Percentiles rank a stretch among this genome's conserved stretches.
Conservation (phyloP, 495 filamentous ascomycete genomes). For the Coniosporium apollinis region DNA sequence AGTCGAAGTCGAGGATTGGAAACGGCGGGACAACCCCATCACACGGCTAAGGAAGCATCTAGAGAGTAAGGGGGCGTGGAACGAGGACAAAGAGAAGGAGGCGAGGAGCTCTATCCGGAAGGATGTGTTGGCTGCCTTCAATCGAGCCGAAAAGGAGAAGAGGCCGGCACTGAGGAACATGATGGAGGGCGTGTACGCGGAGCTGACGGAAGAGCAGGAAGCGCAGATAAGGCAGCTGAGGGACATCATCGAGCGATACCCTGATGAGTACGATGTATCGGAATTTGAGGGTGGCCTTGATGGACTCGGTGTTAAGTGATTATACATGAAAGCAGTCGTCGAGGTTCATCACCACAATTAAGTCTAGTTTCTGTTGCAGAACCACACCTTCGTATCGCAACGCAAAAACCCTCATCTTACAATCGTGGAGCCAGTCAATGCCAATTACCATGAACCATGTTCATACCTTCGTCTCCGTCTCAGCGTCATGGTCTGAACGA, state of each 20-base stretch:
- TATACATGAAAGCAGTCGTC: too few relatives aligned
- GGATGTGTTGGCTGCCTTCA: constrained; percentile 64
- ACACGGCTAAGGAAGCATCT: constrained; percentile 84
- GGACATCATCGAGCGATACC: constrained; percentile 66
- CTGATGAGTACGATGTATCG: constrained; percentile 76
- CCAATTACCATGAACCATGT: too few relatives aligned
- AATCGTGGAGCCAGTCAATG: too few relatives aligned
- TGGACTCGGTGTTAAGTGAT: too few relatives aligned
- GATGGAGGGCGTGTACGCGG: constrained; percentile 79
- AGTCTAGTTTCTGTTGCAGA: too few relatives aligned
- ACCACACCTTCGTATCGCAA: too few relatives aligned
- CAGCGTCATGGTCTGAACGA: too few relatives aligned
- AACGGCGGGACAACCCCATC: constrained; percentile 86
- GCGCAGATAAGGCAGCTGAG: constrained; percentile 66
- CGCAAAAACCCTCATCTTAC: too few relatives aligned
- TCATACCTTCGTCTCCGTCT: too few relatives aligned
- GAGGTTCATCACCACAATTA: too few relatives aligned
- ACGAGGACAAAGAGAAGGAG: constrained; percentile 66
- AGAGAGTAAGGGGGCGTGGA: constrained; percentile 64
- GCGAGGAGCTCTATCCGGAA: constrained; percentile 47
- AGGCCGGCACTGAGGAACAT: constrained; percentile 62
- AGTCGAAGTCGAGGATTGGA: constrained; percentile 97
- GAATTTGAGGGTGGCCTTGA: constrained; percentile 63
- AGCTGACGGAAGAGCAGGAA: constrained; percentile 63
- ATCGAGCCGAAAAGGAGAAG: constrained; percentile 75